Conservation (phyloP, 495 filamentous ascomycete species). For the Filosporella fistucella region DNA sequence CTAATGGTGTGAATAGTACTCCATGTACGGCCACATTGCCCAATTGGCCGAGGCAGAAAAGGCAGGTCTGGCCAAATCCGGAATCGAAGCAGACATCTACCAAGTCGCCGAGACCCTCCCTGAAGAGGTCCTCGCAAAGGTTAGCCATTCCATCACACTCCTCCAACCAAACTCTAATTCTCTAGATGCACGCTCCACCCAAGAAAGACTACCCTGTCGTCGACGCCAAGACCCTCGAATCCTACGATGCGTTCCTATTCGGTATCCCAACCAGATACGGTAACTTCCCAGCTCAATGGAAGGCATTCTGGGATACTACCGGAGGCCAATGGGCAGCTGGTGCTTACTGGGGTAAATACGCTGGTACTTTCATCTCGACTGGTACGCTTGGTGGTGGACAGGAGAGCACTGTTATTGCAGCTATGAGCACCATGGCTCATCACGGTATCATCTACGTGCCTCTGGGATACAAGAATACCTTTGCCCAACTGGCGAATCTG, state of each 20-base stretch:
- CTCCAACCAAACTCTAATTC: background rate
- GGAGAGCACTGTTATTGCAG: constrained; percentile 77
- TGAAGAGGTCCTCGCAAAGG: constrained; percentile 64
- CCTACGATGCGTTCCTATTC: constrained; percentile 88
- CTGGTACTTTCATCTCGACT: constrained; percentile 85
- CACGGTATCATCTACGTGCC: constrained; percentile 96
- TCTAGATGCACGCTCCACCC: constrained; percentile 75
- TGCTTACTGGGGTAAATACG: constrained; percentile 62
- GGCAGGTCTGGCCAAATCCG: constrained; percentile 75
- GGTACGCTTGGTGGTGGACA: constrained; percentile 84
- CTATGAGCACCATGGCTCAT: constrained; percentile 85
- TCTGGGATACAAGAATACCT: constrained; percentile 83
- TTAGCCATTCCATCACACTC: background rate
- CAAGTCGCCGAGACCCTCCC: constrained; percentile 78
- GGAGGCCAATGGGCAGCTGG: constrained; percentile 20
- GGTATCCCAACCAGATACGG: constrained; percentile 98
- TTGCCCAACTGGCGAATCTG: constrained; percentile 61
- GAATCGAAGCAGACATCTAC: constrained; percentile 45
- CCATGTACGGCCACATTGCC: constrained; percentile 90
- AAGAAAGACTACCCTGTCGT: constrained; percentile 67
- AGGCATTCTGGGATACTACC: constrained; percentile 37
- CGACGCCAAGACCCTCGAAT: constrained; percentile 60
- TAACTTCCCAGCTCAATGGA: constrained; percentile 98
- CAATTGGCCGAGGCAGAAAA: constrained; percentile 85
- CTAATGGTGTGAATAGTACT: constrained; percentile 60